Evolutionary conservation across 768 basidiomycete species (phyloP).

Genomic region (Rickenella mellea): DNA sequence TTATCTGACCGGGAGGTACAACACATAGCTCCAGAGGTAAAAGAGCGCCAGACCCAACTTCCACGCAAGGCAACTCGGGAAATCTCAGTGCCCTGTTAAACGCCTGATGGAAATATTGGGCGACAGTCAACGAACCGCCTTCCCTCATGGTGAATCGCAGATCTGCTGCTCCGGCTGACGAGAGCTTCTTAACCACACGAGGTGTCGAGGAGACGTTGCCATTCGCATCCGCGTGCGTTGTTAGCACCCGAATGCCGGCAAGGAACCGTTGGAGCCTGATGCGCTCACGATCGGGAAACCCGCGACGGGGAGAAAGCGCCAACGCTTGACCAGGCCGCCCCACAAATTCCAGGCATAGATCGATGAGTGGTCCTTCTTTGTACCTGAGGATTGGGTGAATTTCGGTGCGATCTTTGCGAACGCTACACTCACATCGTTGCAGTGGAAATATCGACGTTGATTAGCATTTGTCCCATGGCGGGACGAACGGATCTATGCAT

Average conservation of each 20-base stretch:
- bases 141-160: slow-evolving; percentile 49
- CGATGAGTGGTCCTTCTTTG: slow-evolving; percentile 48
- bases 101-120: slow-evolving; percentile 47
- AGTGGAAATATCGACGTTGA: slow-evolving; percentile 74
- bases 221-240: slow-evolving; percentile 26
- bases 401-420: neutral
- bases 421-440: slow-evolving; percentile 43
- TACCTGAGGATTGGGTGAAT: slow-evolving; percentile 22
- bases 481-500: slow-evolving; percentile 47
- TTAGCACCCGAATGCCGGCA: slow-evolving; percentile 39
- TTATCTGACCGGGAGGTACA: slow-evolving; percentile 57
- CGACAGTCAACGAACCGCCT: slow-evolving; percentile 47
- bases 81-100: slow-evolving; percentile 44
- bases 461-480: slow-evolving; percentile 47
- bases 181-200: slow-evolving; percentile 56
- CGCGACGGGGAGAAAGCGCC: slow-evolving; percentile 27
- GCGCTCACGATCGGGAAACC: slow-evolving; percentile 42
- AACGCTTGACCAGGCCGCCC: slow-evolving; percentile 21
- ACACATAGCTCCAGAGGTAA: slow-evolving; percentile 61
- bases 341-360: slow-evolving; percentile 50
- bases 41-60: slow-evolving; percentile 53
- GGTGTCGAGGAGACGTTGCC: slow-evolving; percentile 27
- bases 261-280: slow-evolving; percentile 48
- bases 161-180: slow-evolving; percentile 39
- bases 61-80: slow-evolving; percentile 59